Base-by-base conservation (phyloP, 2,329 filamentous ascomycete species). In the Calonectria pseudoturangicola region DNA sequence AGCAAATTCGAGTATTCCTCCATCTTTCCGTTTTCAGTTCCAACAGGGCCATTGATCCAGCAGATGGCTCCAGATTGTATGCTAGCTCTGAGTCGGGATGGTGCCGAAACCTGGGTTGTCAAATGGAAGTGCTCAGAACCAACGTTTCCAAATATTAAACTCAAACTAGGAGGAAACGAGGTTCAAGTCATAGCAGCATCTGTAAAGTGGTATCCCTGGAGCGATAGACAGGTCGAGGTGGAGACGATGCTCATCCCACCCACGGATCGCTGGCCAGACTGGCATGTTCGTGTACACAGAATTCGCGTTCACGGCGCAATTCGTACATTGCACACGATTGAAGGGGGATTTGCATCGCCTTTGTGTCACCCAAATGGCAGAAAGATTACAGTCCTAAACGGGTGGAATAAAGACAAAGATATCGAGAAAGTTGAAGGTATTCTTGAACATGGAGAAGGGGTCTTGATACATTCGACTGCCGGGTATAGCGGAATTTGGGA, bases 1-100 rank as follows among this genome's bases (percentile, higher is more conserved):
- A 82, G 82, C 72, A 88, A 88, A 71, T 87, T 88, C 50, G 86
- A 86, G 3, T 88, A 89, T 74, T 88, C 87, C 0, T 89, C 87
- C 0, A 77, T 85, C 0, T 88, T 89, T 50, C 84, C 81, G 0
- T 89, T 88, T 66, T 85, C 82, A 9, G 86, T 87, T 0, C 86
- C 86, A 0, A 83, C 82, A 0, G 86, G 86, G 28, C 81, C 75
- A 1, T 68, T 81, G 1, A 75, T 82, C 9, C 74, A 77, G 28
- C 86, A 85, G 39, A 78, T 82, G 21, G 83, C 82, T 0, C 83
- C 82, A 0, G 83, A 85, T 36, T 85, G 74, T 18, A 73, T 74
- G 0, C 43, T 85, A 1, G 79, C 76, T 0, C 13, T 84, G 18
- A 85, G 82, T 15, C 66, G 75, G 10, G 83, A 85, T 3, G 79